Percentiles rank a stretch among this genome's conserved stretches.
These are phyloP conservation scores for Blastobotrys capitulatus DNA, from an alignment of 1,139 yeast species.

Conservation along the genomic window DNA sequence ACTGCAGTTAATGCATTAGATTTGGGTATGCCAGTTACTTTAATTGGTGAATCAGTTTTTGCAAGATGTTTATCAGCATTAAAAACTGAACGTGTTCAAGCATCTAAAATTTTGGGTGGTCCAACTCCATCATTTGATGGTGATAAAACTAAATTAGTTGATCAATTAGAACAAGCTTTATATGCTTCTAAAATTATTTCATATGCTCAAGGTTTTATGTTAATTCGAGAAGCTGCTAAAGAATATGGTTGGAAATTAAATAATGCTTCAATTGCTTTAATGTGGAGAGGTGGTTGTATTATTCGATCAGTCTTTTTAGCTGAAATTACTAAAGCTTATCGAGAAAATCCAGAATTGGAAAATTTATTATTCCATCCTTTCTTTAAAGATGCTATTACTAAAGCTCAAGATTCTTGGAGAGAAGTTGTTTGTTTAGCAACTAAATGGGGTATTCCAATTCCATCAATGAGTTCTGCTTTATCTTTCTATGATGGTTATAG, in stretches of 20 bases:
- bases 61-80: conserved; percentile 93
- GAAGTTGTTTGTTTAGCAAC: conserved; percentile 72
- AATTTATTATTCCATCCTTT: conserved; percentile 93
- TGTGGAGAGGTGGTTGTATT: conserved; percentile 99
- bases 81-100: conserved; percentile 84
- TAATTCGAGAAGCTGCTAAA: conserved; percentile 96
- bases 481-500: conserved; percentile 99
- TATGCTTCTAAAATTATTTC: conserved; percentile 98
- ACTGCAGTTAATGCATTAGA: conserved; percentile 97
- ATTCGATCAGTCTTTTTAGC: conserved; percentile 97
- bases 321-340: conserved; percentile 95
- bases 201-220: conserved; percentile 99
- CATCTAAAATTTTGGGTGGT: conserved; percentile 72
- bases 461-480: conserved; percentile 95
- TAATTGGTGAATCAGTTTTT: conserved; percentile 98
- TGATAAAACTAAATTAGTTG: conserved; percentile 79
- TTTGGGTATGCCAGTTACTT: conserved; percentile 96
- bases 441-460: conserved; percentile 88
- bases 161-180: conserved; percentile 94
- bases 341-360: conserved; percentile 87
- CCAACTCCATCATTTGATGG: conserved; percentile 64
- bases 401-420: conserved; percentile 98
- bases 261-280: conserved; percentile 96
- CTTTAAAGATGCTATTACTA: conserved; percentile 84
- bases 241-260: conserved; percentile 96